Percentiles rank a stretch among this genome's conserved stretches.
phyloP scores from a whole-genome alignment of 306 rosid species.

The Cucumis melo region DNA sequence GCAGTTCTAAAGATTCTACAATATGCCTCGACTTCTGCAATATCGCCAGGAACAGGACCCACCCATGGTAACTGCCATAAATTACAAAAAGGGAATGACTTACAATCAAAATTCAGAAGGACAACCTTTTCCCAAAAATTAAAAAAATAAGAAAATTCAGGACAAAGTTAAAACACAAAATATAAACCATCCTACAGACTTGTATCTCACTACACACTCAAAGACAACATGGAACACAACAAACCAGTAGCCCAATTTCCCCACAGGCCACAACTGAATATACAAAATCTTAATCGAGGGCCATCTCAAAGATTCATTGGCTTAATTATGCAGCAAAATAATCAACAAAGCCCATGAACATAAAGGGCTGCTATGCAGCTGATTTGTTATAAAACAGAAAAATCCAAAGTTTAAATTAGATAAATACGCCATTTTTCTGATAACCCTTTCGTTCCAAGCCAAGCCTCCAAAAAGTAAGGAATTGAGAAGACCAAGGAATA shows the following conservation, averaged over 20 bases:
- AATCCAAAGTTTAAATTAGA: background rate
- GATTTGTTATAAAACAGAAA: background rate
- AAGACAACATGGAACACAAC: background rate
- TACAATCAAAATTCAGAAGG: conserved; percentile 17
- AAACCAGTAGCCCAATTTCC: background rate
- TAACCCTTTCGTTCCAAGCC: background rate
- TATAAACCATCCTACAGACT: conserved; percentile 1
- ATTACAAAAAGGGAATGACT: conserved; percentile 28
- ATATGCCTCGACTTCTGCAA: conserved; percentile 93
- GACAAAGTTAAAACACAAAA: conserved; percentile 11
- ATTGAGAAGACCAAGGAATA: background rate
- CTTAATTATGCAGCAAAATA: background rate
- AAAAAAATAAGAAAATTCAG: too few relatives aligned
- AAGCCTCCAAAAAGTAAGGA: background rate
- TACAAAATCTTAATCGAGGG: background rate
- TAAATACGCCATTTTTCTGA: background rate
- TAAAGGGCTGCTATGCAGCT: background rate
- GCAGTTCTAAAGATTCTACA: conserved; percentile 80
- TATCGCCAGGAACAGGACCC: conserved; percentile 93
- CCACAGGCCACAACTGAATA: background rate
- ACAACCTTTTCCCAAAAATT: background rate
- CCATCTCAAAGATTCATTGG: background rate
- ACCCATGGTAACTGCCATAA: conserved; percentile 37
- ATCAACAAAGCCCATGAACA: background rate
- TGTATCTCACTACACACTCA: background rate